These are phyloP conservation scores for Colletotrichum sp. DNA, from an alignment of 2,329 filamentous ascomycete species.

Conservation along the genomic window DNA sequence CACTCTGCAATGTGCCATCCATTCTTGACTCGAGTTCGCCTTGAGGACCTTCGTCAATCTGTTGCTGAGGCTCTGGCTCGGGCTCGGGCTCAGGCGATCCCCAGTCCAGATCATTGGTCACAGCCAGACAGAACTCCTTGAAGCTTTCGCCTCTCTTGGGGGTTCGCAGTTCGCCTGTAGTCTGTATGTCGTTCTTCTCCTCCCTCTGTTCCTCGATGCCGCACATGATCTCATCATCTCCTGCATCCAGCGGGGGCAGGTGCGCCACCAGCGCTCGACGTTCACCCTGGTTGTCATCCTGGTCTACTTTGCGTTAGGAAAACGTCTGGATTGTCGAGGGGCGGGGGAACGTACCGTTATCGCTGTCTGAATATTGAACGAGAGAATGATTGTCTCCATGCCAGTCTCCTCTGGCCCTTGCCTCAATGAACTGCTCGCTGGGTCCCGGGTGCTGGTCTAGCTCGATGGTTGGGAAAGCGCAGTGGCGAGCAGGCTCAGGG, in stretches of 20 bases:
- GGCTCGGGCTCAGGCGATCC: slow-evolving; percentile 7
- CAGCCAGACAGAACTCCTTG: not conserved
- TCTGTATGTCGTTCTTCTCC: not conserved
- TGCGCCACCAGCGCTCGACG: not conserved
- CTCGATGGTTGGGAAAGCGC: slow-evolving; percentile 27
- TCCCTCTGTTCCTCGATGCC: not conserved
- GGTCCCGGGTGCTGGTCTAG: slow-evolving; percentile 24
- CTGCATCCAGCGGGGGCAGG: not conserved
- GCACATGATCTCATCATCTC: not conserved
- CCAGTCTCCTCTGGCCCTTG: not conserved
- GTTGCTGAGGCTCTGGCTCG: not conserved
- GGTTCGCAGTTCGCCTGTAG: not conserved
- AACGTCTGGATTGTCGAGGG: not conserved
- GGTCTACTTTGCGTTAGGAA: not conserved
- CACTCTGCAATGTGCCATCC: not conserved
- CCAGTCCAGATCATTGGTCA: not conserved
- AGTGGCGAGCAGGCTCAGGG: slow-evolving; percentile 24
- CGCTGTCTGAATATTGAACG: not conserved
- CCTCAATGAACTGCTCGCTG: not conserved
- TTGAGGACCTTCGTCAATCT: not conserved
- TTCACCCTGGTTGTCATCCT: not conserved
- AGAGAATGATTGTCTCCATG: not conserved
- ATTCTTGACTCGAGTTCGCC: not conserved
- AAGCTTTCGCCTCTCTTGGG: not conserved
- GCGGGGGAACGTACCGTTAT: not conserved